These are phyloP conservation scores for Gnomoniopsis sp. DNA, from an alignment of 2,329 filamentous ascomycete genomes.

Conservation along the genomic window DNA sequence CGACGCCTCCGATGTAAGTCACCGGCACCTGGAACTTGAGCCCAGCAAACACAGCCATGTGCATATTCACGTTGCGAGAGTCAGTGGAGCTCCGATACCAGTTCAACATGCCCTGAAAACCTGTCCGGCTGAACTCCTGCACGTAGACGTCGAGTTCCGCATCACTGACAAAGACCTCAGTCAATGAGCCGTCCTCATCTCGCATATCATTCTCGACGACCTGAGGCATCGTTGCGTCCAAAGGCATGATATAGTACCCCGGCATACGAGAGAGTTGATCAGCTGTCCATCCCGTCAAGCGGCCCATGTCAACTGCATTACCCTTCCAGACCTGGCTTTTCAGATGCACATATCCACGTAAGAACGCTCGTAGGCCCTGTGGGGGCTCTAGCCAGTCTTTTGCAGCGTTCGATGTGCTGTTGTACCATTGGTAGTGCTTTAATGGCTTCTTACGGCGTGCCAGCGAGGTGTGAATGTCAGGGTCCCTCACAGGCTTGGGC, in stretches of 20 bases:
- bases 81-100: conserved; percentile 63
- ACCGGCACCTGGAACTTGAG: conserved; percentile 59
- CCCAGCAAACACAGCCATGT: conserved; percentile 57
- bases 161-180: conserved; percentile 54
- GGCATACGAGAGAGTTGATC: conserved; percentile 57
- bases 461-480: conserved; percentile 54
- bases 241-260: conserved; percentile 66
- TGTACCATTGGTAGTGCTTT: conserved; percentile 71
- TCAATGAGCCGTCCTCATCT: conserved; percentile 39
- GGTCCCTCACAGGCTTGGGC: not conserved
- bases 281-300: conserved; percentile 54
- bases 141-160: conserved; percentile 58
- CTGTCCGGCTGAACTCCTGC: conserved; percentile 56
- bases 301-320: conserved; percentile 46
- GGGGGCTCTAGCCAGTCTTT: conserved; percentile 36
- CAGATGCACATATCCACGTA: conserved; percentile 66
- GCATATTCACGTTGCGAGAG: conserved; percentile 35
- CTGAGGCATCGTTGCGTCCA: conserved; percentile 55
- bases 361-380: conserved; percentile 49
- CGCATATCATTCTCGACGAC: conserved; percentile 53
- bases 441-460: conserved; percentile 51
- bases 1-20: conserved; percentile 57
- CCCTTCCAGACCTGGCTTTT: conserved; percentile 59
- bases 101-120: conserved; percentile 64
- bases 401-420: conserved; percentile 48